Evolutionary conservation across 2,329 filamentous ascomycete species (phyloP), one percentile per base, ranked within the genome.

Genomic region (Sporothrix variecibatus): DNA sequence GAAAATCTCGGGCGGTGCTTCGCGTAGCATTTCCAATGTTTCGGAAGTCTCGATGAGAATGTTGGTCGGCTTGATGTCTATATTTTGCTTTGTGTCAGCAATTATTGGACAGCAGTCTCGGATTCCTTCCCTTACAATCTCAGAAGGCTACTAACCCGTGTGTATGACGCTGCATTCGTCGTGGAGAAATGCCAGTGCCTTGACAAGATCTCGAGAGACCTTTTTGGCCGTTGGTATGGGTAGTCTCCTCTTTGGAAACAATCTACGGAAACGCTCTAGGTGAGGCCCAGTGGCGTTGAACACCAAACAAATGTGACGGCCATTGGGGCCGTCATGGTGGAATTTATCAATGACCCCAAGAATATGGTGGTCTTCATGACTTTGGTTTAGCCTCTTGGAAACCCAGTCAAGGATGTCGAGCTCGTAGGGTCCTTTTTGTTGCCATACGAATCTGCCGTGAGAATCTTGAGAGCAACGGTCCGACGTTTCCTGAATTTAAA

Each of bases 1-100:
- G 12, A 38, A 12, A 2, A n/a, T 20, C 6, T 51, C 49, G 15
- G 34, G 51, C 8, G 0, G 28, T 8, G 71, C 40, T 0, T 56
- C 28, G 5, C 69, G 68, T 23, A 74, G 70, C 51, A 74, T 64
- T 26, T 64, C 40, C 15, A 40, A 31, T 4, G 34, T n/a, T 51
- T 51, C 73, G 26, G 62, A 26, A 5, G 73, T 72, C 17, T 74
- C 73, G 38, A 70, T 3, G 3, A 72, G 49, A 7, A 74, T 72
- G 64, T 72, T 74, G 17, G 4, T 4, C 1, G 73, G 73, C 17
- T 74, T 72, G 28, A 74, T 74, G 31, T 74, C 73, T 68, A n/a
- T n/a, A n/a, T n/a, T n/a, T n/a, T n/a, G n/a, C n/a, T n/a, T 8
- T 51, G 40, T 49, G 46, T 67, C 34, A 43, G 40, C 12, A 43